Evolutionary conservation across 371 early-diverging fungal genomes (phyloP), one percentile per base, ranked within the genome.

Genomic region (Apophysomyces variabilis): DNA sequence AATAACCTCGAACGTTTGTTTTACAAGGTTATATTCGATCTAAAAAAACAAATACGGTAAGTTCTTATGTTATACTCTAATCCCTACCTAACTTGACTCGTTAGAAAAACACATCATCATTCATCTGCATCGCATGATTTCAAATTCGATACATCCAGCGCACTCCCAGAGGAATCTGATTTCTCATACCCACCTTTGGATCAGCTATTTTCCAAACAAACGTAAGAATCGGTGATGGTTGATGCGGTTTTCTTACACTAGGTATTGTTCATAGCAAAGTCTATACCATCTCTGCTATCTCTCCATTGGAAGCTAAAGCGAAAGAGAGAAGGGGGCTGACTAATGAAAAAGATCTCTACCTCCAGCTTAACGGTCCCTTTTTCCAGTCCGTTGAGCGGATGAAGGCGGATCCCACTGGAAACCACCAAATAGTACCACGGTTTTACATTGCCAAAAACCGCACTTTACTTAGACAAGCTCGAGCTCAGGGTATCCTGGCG

Each of bases 361-460:
- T 76, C 36, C 58, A 66, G 7, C 63, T 82, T 18, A 79, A 79
- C 35, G 62, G 65, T 7, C 68, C 71, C 7, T 78, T 82, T 58
- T 71, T 74, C 21, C 66, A 70, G 8, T 59, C 66, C 14, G 66
- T 78, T 32, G 54, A 68, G 9, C 14, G 50, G 32, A 41, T 38
- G 18, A 41, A 60, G 1, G 60, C 39, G n/a, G 66, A 58, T 14
- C 38, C 61, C 9, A 58, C 47, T 2, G 41, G 46, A 16, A 43
- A 61, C 32, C 54, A 50, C 13, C 60, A 66, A 41, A 78, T 80
- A 7, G 57, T 78, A 0, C 78, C 83, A 0, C 74, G 83, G 5
- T 73, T 82, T 13, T 82, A 78, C 60, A 78, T 82, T 56, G 69
- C 76, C 35, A 77, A 79, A 38, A 78, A 79, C 39, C 71, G 80